Conservation (phyloP, 257 asterid species). For the Lavandula angustifolia region DNA sequence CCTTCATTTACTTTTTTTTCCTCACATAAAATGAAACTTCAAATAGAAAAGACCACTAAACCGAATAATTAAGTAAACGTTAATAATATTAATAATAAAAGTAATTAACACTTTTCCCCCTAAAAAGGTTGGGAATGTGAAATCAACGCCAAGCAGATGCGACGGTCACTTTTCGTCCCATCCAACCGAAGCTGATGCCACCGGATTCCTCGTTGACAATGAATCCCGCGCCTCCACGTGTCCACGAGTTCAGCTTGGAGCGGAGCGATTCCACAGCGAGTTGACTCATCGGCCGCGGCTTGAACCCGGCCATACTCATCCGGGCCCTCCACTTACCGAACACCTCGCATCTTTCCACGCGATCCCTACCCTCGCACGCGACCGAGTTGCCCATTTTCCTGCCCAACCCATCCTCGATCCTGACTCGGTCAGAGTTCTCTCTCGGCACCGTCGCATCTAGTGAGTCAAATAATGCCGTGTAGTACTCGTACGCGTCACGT, state of each 20-base stretch:
- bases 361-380: conserved; percentile 92
- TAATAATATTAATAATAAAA: conserved; percentile 26
- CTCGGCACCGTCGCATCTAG: conserved; percentile 54
- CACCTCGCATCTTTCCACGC: conserved; percentile 83
- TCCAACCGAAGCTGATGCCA: conserved; percentile 83
- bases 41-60: conserved; percentile 24
- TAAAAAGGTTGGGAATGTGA: conserved; percentile 9
- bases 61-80: conserved; percentile 25
- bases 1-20: neutral
- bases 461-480: conserved; percentile 69
- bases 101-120: neutral
- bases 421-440: conserved; percentile 51
- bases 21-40: neutral
- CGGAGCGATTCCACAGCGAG: conserved; percentile 58
- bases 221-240: conserved; percentile 91
- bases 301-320: conserved; percentile 79
- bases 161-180: conserved; percentile 81
- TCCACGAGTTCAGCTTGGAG: conserved; percentile 49
- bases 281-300: conserved; percentile 49
- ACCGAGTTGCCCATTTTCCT: conserved; percentile 75
- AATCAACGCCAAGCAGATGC: conserved; percentile 86
- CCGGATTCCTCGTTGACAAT: conserved; percentile 67
- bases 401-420: conserved; percentile 75
- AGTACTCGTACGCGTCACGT: conserved; percentile 56
- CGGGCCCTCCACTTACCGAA: conserved; percentile 95